These are phyloP conservation scores for Senecio squalidus DNA, from an alignment of 140 eudicot species.

Conservation along the genomic window DNA sequence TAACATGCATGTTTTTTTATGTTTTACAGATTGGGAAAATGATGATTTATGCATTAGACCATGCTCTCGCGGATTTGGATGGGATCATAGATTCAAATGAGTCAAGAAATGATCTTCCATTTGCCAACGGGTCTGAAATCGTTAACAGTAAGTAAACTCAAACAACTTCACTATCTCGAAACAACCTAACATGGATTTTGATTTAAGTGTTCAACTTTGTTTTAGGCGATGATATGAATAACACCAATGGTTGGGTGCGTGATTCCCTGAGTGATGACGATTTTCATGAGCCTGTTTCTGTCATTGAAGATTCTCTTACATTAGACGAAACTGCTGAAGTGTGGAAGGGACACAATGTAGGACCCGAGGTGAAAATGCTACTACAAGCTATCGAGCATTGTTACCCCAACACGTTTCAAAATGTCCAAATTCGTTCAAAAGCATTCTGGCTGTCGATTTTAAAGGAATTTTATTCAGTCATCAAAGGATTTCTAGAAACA, in stretches of 20 bases:
- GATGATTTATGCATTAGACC: slow-evolving; percentile 26
- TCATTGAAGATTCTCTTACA: slow-evolving; percentile 1
- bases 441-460: slow-evolving; percentile 4
- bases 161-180: background rate
- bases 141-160: slow-evolving; percentile 3
- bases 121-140: background rate
- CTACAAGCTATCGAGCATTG: slow-evolving; percentile 3
- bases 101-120: slow-evolving; percentile 6
- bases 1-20: background rate
- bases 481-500: slow-evolving; percentile 15
- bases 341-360: slow-evolving; percentile 12
- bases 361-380: background rate
- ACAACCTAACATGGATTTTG: background rate
- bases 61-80: background rate
- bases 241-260: slow-evolving; percentile 22
- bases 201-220: slow-evolving; percentile 1
- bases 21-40: slow-evolving; percentile 19
- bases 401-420: slow-evolving; percentile 19
- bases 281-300: background rate
- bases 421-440: background rate
- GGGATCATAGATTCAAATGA: background rate
- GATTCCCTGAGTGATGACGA: slow-evolving; percentile 9
- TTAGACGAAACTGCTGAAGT: background rate
- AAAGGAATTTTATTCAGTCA: slow-evolving; percentile 9
- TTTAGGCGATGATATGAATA: slow-evolving; percentile 9